These are phyloP conservation scores for Chlorella ohadii DNA, from an alignment of 139 green algal genomes.

Conservation along the genomic window DNA sequence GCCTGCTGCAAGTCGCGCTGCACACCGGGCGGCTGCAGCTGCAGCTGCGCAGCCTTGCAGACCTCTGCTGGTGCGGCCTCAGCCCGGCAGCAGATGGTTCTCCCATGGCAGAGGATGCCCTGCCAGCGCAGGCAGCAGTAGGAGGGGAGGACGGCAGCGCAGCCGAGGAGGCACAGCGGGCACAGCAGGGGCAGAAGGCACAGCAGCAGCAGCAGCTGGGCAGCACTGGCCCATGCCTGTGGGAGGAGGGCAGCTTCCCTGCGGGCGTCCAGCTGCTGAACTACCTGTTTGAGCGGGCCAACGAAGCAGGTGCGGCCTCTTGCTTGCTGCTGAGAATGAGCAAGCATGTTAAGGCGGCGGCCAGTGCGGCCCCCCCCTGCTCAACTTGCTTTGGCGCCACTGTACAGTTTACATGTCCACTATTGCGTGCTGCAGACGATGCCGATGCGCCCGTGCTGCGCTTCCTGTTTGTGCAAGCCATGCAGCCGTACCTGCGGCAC, in stretches of 20 bases:
- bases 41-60: conserved; percentile 28
- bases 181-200: too few species aligned
- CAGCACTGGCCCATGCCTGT: background rate
- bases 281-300: background rate
- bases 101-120: background rate
- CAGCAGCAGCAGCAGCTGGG: background rate
- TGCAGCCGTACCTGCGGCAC: conserved; percentile 40
- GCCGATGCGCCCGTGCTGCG: conserved; percentile 4
- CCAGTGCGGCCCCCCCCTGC: too few species aligned
- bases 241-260: conserved; percentile 22
- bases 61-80: conserved; percentile 30
- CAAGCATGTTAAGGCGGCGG: too few species aligned
- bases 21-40: conserved; percentile 26
- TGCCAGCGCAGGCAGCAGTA: too few species aligned
- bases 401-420: too few species aligned
- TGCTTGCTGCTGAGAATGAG: too few species aligned
- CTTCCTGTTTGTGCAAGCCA: conserved; percentile 28
- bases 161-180: background rate
- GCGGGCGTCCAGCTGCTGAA: background rate
- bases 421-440: conserved; percentile 26
- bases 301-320: conserved; percentile 34
- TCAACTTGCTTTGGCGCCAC: too few species aligned
- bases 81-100: too few species aligned
- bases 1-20: conserved; percentile 27
- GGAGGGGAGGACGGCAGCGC: background rate